A percentile compares a stretch with the other conserved stretches of the same genome.
Evolutionary conservation across 345 rosid species (phyloP).

Genomic region (Populus davidiana): DNA sequence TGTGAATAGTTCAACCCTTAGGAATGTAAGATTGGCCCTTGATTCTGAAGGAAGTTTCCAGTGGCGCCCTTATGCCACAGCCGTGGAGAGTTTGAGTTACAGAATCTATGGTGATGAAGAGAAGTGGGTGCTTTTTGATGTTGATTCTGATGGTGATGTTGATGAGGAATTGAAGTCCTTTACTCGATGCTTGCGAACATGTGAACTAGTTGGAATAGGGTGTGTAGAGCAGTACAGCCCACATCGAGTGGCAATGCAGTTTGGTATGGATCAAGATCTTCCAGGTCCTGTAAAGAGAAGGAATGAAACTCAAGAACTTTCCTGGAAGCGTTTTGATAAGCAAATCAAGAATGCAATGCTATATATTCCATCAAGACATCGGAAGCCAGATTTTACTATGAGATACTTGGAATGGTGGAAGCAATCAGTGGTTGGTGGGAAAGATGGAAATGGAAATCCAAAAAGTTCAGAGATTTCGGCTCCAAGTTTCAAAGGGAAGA

Average conservation of each 20-base stretch:
- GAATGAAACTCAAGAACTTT: neutral
- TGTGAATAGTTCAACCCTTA: neutral
- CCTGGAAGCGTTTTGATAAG: neutral
- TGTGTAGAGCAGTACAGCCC: neutral
- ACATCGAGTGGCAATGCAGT: neutral
- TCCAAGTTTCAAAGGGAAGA: neutral
- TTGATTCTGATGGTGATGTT: neutral
- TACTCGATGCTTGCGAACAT: neutral
- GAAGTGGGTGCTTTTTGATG: neutral
- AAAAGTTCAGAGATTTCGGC: too few species aligned
- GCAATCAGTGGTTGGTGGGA: neutral
- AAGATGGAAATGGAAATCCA: neutral
- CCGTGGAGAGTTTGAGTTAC: neutral
- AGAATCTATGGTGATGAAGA: neutral
- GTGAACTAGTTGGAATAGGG: neutral
- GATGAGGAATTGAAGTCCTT: neutral
- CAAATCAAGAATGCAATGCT: neutral
- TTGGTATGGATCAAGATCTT: neutral
- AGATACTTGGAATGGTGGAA: neutral
- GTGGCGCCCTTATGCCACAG: slow-evolving; percentile 30
- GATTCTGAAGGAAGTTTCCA: slow-evolving; percentile 22
- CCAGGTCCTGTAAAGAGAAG: neutral
- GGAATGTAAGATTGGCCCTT: slow-evolving; percentile 18
- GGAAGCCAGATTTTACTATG: neutral
- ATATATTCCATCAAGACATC: neutral